These are phyloP conservation scores for Urostyla sp. DNA, from an alignment of 73 alveolate species.

Conservation along the genomic window DNA sequence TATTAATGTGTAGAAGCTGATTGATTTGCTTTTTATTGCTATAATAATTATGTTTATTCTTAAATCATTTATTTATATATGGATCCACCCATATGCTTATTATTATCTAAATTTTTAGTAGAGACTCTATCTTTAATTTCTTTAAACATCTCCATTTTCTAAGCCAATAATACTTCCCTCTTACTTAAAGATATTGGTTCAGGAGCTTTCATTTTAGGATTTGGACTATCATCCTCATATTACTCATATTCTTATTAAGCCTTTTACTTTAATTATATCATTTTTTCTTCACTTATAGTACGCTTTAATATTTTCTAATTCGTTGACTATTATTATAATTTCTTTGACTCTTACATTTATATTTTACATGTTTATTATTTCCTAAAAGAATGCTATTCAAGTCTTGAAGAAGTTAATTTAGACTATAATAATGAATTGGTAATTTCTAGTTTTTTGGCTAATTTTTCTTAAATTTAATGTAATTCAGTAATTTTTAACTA, in stretches of 20 bases:
- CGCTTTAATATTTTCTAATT: not conserved
- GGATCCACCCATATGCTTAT: slow-evolving; percentile 13
- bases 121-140: slow-evolving; percentile 32
- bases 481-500: slow-evolving; percentile 36
- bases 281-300: not conserved
- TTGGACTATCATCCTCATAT: slow-evolving; percentile 36
- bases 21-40: not conserved
- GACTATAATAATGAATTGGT: slow-evolving; percentile 38
- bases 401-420: slow-evolving; percentile 19
- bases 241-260: slow-evolving; percentile 21
- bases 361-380: not conserved
- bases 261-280: slow-evolving; percentile 25
- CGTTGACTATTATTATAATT: not conserved
- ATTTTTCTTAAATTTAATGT: slow-evolving; percentile 27
- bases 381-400: not conserved
- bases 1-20: not conserved
- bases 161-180: slow-evolving; percentile 7
- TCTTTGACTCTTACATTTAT: not conserved
- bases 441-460: slow-evolving; percentile 44
- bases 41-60: slow-evolving; percentile 11
- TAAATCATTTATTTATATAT: slow-evolving; percentile 22
- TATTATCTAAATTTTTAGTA: not conserved
- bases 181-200: slow-evolving; percentile 45
- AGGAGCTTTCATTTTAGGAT: slow-evolving; percentile 23
- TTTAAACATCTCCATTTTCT: slow-evolving; percentile 49